These are phyloP conservation scores for Amborella trichopoda DNA, from an alignment of 164 flowering plant genomes.

Conservation along the genomic window DNA sequence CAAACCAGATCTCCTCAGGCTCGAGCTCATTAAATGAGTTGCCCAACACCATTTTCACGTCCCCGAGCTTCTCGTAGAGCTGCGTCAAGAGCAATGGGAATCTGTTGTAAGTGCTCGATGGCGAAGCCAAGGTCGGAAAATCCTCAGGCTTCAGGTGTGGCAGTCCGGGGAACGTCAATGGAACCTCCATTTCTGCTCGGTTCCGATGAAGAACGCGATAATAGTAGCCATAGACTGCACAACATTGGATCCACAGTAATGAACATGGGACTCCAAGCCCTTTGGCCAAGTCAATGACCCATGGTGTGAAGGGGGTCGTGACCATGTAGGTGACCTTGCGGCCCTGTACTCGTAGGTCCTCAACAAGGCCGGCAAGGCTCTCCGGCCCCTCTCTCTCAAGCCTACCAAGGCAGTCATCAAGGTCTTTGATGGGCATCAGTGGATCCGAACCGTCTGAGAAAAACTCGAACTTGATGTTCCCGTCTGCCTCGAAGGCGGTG, in stretches of 20 bases:
- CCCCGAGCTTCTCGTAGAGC: too few relatives aligned
- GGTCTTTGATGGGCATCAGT: constrained; percentile 23
- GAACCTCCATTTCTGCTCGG: too few relatives aligned
- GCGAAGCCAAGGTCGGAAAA: too few relatives aligned
- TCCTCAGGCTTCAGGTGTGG: too few relatives aligned
- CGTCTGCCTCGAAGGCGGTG: too few relatives aligned
- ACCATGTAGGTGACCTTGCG: constrained; percentile 58
- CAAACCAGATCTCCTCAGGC: constrained; percentile 22
- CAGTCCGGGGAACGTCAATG: too few relatives aligned
- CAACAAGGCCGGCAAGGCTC: constrained; percentile 23
- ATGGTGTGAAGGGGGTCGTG: constrained; percentile 62
- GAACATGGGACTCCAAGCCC: constrained; percentile 38
- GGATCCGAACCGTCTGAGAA: constrained; percentile 42
- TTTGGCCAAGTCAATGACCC: constrained; percentile 62
- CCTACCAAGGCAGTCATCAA: constrained; percentile 24
- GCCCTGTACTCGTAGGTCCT: constrained; percentile 16
- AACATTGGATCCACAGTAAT: constrained; percentile 67
- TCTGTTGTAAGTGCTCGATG: too few relatives aligned
- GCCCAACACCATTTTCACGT: too few relatives aligned
- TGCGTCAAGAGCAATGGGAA: too few relatives aligned
- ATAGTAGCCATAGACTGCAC: constrained; percentile 46
- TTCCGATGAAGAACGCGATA: constrained; percentile 40
- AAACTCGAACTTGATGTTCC: constrained; percentile 54
- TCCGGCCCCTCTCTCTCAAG: constrained; percentile 31
- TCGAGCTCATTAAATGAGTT: too few relatives aligned